Conservation (phyloP, 2,329 filamentous ascomycete species). For the Fusarium concolor region DNA sequence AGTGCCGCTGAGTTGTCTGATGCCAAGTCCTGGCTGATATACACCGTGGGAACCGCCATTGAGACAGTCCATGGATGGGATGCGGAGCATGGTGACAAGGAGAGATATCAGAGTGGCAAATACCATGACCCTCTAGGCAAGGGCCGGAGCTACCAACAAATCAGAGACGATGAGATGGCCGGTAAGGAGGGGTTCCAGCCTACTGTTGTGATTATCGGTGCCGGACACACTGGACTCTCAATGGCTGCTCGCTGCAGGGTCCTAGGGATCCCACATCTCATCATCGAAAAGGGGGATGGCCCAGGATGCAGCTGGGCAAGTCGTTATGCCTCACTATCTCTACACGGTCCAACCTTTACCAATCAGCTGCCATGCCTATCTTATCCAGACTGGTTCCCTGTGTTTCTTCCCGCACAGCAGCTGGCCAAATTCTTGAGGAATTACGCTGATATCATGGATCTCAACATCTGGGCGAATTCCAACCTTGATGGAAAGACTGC, state of each 20-base stretch:
- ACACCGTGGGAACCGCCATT: not conserved
- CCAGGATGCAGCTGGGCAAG: not conserved
- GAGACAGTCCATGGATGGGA: not conserved
- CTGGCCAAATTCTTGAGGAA: not conserved
- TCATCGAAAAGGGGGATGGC: not conserved
- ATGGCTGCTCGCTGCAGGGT: not conserved
- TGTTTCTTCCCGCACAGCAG: not conserved
- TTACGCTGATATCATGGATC: not conserved
- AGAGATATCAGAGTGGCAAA: not conserved
- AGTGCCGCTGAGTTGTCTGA: not conserved
- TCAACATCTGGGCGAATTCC: not conserved
- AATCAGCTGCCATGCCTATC: not conserved
- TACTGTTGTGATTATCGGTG: not conserved
- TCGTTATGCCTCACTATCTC: not conserved
- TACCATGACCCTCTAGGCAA: not conserved
- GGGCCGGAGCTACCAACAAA: not conserved
- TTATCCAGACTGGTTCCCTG: not conserved
- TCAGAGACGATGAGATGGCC: not conserved
- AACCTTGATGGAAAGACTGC: not conserved
- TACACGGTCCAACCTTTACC: not conserved
- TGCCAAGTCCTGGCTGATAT: not conserved
- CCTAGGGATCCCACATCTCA: not conserved
- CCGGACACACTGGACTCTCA: not conserved
- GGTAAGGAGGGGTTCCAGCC: not conserved
- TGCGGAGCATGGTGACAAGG: not conserved